A percentile compares a stretch with the other conserved stretches of the same genome.
phyloP scores from a whole-genome alignment of 441 rosid species.

The Adansonia madagascariensis region DNA sequence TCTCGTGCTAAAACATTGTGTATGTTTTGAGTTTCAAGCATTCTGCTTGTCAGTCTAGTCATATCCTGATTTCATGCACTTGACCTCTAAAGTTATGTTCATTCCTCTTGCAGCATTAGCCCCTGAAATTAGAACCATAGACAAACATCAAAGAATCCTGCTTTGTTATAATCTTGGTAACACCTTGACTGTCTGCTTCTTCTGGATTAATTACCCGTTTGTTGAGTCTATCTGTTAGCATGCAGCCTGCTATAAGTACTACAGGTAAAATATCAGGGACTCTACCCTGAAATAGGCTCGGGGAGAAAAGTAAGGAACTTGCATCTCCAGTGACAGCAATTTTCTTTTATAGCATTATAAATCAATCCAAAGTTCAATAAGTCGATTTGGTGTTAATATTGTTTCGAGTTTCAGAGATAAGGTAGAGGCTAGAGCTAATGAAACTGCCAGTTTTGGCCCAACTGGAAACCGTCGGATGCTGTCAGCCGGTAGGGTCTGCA shows the following conservation, averaged over 20 bases:
- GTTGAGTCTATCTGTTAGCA: background rate
- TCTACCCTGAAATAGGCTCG: background rate
- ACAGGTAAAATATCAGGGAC: background rate
- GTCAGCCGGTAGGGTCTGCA: background rate
- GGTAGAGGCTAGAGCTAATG: background rate
- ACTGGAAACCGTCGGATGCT: conserved; percentile 4
- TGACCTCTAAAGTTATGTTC: background rate
- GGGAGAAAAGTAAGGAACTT: background rate
- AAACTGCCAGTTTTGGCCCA: background rate
- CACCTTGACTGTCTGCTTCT: background rate
- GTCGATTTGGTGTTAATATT: background rate
- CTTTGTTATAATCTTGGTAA: background rate
- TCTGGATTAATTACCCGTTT: background rate
- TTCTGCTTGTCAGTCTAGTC: background rate
- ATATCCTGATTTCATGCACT: too few species aligned
- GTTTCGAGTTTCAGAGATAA: background rate
- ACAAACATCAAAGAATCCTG: conserved; percentile 3
- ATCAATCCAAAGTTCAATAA: too few species aligned
- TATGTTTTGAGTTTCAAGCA: background rate
- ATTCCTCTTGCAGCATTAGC: background rate
- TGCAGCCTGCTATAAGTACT: background rate
- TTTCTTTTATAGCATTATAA: background rate
- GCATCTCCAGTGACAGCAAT: background rate
- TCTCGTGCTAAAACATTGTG: background rate
- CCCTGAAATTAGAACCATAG: background rate